Base-by-base conservation (phyloP, 1,284 basidiomycete genomes). In the Termitomyces sp. region DNA sequence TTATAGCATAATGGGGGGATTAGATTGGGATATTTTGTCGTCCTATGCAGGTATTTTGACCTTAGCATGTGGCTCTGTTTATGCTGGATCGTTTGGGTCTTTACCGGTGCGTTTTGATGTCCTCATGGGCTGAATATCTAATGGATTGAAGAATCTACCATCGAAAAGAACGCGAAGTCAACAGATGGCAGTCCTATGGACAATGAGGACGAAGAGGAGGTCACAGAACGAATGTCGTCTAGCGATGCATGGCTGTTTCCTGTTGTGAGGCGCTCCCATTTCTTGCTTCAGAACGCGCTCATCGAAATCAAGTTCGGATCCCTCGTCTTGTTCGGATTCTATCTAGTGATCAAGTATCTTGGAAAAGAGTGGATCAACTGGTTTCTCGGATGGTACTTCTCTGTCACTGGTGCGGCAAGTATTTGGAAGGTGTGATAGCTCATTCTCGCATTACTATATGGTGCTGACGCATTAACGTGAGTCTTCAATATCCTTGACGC, bases 311-410 rank as follows among this genome's bases (percentile, higher is more conserved):
- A n/a, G 86, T 67, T 87, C 53, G 88, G 84, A 6, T 89, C 86
- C 1, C 71, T 71, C 3, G 76, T 78, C 18, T 72, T 93, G 26
- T 73, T 87, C 56, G 79, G 82, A 5, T 68, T 92, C 48, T 93
- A 89, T 63, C 63, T 81, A 45, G 69, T 86, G 34, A 78, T 93
- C 59, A 86, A 84, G 64, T 94, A 87, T 65, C 69, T 91, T 40
- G 90, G 91, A 38, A 83, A 80, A 61, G 81, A 84, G 60, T 92
- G 90, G 86, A 84, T 97, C 57, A 92, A 92, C 65, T 81, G 76
- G 74, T 56, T 90, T 1, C 70, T 92, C 18, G 80, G 79, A n/a
- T 83, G 84, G 74, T 93, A 93, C 64, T 92, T 92, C 59, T 76
- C 82, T 14, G 21, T 86, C 13, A 74, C 76, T 5, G 86, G 86